phyloP scores from a whole-genome alignment of 177 flowering plant species.

The Vitis hybrid region DNA sequence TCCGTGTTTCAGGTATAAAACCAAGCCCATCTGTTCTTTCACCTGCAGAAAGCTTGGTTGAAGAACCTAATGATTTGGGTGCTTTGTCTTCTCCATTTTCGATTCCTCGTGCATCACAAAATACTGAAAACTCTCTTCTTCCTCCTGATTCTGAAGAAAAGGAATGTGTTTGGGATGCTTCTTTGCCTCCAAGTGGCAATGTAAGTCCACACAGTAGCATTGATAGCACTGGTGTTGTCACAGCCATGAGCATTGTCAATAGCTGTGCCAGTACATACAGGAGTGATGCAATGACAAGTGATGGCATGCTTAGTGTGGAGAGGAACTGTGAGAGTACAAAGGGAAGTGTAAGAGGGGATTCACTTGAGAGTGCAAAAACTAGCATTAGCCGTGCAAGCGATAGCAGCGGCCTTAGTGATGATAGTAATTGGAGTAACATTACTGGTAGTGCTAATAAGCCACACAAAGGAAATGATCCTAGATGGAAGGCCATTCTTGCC shows the following conservation, averaged over 20 bases:
- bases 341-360: conserved; percentile 69
- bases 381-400: conserved; percentile 75
- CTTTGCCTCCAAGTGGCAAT: conserved; percentile 90
- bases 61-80: conserved; percentile 52
- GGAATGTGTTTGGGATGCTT: conserved; percentile 94
- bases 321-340: conserved; percentile 69
- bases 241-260: conserved; percentile 83
- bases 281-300: conserved; percentile 69
- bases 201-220: conserved; percentile 88
- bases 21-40: conserved; percentile 48
- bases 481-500: conserved; percentile 80
- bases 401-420: conserved; percentile 82
- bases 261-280: conserved; percentile 70
- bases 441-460: conserved; percentile 81
- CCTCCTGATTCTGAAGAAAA: conserved; percentile 67
- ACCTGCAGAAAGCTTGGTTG: conserved; percentile 62
- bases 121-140: conserved; percentile 44
- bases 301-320: conserved; percentile 73
- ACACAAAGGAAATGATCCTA: conserved; percentile 82
- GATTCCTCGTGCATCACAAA: conserved; percentile 52
- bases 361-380: conserved; percentile 80
- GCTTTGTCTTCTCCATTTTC: conserved; percentile 43
- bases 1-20: conserved; percentile 49
- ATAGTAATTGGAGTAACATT: conserved; percentile 74
- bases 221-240: conserved; percentile 68